Evolutionary conservation across 2,329 filamentous ascomycete species (phyloP).

Genomic region (Trichoderma sp.): DNA sequence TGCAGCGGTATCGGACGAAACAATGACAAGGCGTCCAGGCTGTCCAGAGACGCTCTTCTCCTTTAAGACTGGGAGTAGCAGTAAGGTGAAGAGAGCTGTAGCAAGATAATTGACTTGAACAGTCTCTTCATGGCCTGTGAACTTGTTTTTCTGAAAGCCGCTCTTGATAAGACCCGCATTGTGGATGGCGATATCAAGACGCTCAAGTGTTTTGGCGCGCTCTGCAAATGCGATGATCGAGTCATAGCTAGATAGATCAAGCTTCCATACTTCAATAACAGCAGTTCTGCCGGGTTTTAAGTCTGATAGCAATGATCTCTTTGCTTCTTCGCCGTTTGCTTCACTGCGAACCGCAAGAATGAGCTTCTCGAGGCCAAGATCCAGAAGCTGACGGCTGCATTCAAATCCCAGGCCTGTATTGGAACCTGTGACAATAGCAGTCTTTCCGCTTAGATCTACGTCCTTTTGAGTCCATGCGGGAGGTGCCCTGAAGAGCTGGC

Average conservation of each 20-base stretch:
- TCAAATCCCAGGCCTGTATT: constrained; percentile 10
- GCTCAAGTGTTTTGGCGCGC: neutral
- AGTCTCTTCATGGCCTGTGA: neutral
- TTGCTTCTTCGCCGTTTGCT: neutral
- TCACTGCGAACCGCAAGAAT: constrained; percentile 3
- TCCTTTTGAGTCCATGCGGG: constrained; percentile 9
- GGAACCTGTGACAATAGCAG: constrained; percentile 2
- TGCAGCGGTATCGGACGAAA: constrained; percentile 2
- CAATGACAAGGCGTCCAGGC: neutral
- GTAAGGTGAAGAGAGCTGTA: neutral
- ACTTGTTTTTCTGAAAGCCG: neutral
- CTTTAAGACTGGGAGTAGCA: neutral
- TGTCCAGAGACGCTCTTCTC: neutral
- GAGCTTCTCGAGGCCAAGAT: constrained; percentile 1
- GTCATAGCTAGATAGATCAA: constrained; percentile 7
- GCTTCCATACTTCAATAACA: neutral
- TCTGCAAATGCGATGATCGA: neutral
- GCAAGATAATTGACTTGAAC: neutral
- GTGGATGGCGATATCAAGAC: neutral
- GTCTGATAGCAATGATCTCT: neutral
- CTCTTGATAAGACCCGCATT: constrained; percentile 3
- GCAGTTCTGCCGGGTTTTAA: neutral
- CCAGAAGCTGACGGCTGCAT: neutral
- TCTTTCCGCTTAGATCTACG: neutral
- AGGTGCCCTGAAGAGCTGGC: neutral